These are phyloP conservation scores for Inosperma sp. DNA, from an alignment of 768 basidiomycete genomes.

Conservation along the genomic window DNA sequence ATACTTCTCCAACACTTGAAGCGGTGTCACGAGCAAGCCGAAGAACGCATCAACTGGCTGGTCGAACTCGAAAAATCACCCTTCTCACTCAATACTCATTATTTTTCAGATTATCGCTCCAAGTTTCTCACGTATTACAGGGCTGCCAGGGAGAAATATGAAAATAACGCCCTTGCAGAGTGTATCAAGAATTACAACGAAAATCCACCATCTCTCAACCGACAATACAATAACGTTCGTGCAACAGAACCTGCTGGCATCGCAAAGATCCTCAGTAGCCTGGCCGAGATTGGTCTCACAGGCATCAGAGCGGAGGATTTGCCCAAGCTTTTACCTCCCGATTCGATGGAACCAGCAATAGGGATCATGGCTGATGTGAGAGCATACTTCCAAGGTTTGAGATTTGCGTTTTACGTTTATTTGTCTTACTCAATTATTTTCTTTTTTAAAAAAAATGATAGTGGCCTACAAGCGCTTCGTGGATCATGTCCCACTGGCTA, in stretches of 20 bases:
- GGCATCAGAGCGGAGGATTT: conserved; percentile 41
- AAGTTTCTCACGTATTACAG: conserved; percentile 47
- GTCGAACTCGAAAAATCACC: conserved; percentile 45
- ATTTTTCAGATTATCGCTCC: conserved; percentile 41
- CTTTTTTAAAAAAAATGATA: too few relatives aligned
- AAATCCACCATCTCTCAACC: not conserved
- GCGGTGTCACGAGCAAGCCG: not conserved
- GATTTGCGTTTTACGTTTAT: not conserved
- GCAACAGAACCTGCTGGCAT: conserved; percentile 21
- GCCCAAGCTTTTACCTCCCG: conserved; percentile 44
- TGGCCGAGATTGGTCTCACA: conserved; percentile 37
- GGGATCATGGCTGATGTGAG: conserved; percentile 68
- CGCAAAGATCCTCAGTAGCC: conserved; percentile 30
- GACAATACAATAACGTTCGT: too few relatives aligned
- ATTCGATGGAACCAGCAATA: conserved; percentile 52
- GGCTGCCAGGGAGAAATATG: conserved; percentile 33
- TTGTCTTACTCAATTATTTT: not conserved
- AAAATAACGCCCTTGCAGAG: conserved; percentile 21
- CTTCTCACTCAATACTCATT: conserved; percentile 49
- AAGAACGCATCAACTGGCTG: conserved; percentile 40
- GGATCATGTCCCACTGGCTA: conserved; percentile 52
- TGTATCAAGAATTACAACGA: conserved; percentile 23
- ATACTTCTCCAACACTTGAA: conserved; percentile 4
- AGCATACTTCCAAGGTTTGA: conserved; percentile 68
- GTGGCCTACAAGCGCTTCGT: conserved; percentile 58